Conservation (phyloP, 306 rosid species). For the Boehmeria nivea region DNA sequence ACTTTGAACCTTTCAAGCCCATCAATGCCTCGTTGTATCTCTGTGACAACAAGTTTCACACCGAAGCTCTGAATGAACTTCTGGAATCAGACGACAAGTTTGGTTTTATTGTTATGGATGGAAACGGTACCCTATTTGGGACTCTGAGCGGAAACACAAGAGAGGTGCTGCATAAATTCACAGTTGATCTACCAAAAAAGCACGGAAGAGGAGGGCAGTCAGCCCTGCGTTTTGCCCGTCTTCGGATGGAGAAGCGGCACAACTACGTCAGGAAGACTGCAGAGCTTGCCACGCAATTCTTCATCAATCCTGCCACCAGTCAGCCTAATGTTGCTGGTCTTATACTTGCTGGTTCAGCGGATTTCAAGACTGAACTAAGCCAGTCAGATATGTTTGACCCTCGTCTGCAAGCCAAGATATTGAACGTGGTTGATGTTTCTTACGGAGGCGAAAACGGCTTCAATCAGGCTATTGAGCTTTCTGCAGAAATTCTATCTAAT, state of each 20-base stretch:
- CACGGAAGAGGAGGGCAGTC: constrained; percentile 98
- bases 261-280: constrained; percentile 90
- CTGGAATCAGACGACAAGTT: constrained; percentile 88
- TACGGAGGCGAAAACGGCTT: constrained; percentile 90
- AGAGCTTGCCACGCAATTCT: constrained; percentile 84
- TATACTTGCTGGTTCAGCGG: constrained; percentile 88
- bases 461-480: constrained; percentile 80
- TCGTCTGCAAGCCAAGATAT: constrained; percentile 72
- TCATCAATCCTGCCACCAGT: constrained; percentile 77
- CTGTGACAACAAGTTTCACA: constrained; percentile 84
- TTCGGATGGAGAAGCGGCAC: constrained; percentile 86
- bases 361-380: constrained; percentile 87
- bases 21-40: constrained; percentile 86
- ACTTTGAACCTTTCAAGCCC: constrained; percentile 88
- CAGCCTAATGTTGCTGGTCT: constrained; percentile 90
- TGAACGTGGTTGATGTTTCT: constrained; percentile 87
- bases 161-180: constrained; percentile 81
- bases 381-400: constrained; percentile 95
- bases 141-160: constrained; percentile 85
- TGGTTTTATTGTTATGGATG: constrained; percentile 88
- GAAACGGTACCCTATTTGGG: constrained; percentile 88
- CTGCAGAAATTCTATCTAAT: constrained; percentile 68
- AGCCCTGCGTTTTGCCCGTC: constrained; percentile 86
- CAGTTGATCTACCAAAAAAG: constrained; percentile 80
- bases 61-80: constrained; percentile 82